These are phyloP conservation scores for Fusarium pseudograminearum DNA, from an alignment of 2,329 filamentous ascomycete genomes.

Conservation along the genomic window DNA sequence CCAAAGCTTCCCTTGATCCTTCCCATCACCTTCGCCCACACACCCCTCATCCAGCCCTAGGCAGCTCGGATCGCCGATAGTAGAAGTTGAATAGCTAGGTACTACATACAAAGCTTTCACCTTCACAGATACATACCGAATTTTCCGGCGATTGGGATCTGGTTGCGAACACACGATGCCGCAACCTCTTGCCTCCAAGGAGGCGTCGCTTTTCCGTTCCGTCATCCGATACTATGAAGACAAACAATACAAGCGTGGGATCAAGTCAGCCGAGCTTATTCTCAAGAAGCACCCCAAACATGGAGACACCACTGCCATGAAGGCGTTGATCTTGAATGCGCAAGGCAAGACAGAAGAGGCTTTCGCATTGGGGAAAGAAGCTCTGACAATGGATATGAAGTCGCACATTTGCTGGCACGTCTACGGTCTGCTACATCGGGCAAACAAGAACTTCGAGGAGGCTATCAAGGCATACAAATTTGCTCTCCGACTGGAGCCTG, in stretches of 20 bases:
- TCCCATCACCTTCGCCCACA: conserved; percentile 19
- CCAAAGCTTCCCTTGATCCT: conserved; percentile 34
- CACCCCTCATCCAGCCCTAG: conserved; percentile 37
- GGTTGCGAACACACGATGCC: conserved; percentile 65
- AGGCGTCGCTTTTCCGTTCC: conserved; percentile 92
- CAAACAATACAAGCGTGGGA: conserved; percentile 95
- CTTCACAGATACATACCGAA: neutral
- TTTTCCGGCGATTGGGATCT: neutral
- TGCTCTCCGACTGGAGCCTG: conserved; percentile 91
- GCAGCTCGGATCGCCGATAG: conserved; percentile 33
- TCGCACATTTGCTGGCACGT: conserved; percentile 99
- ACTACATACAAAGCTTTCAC: conserved; percentile 6
- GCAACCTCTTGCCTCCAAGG: conserved; percentile 83
- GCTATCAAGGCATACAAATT: conserved; percentile 99
- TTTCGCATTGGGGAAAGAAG: conserved; percentile 91
- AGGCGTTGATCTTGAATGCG: conserved; percentile 94
- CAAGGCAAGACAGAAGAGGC: conserved; percentile 94
- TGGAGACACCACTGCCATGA: conserved; percentile 99
- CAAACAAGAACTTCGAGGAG: conserved; percentile 97
- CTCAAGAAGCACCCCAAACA: conserved; percentile 94
- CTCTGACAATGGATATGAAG: conserved; percentile 96
- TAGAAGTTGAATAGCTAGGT: conserved; percentile 19
- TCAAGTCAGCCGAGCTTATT: conserved; percentile 97
- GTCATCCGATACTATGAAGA: conserved; percentile 97
- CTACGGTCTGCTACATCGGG: conserved; percentile 92